Evolutionary conservation across 305 asterid genomes (phyloP).

Genomic region (Fraxinus dipetala): DNA sequence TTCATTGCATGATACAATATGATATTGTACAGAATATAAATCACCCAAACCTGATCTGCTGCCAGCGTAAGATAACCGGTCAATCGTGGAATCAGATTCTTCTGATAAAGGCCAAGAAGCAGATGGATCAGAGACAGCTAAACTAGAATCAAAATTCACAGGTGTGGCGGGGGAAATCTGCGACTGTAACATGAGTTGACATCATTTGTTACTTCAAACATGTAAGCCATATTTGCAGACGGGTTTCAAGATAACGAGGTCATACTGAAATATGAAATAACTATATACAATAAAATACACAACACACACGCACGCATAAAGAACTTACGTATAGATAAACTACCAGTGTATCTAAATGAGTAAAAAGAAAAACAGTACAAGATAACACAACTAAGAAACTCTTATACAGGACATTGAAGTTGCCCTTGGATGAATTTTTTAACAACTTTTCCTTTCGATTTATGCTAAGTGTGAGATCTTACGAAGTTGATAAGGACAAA

Average conservation of each 20-base stretch:
- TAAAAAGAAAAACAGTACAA: not conserved
- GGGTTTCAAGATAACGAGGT: not conserved
- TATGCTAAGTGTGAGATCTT: not conserved
- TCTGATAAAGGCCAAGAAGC: constrained; percentile 39
- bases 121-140: constrained; percentile 32
- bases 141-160: constrained; percentile 39
- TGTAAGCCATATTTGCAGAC: constrained; percentile 4
- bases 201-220: not conserved
- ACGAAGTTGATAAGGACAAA: not conserved
- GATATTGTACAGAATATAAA: constrained; percentile 18
- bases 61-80: constrained; percentile 31
- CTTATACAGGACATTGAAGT: not conserved
- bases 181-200: constrained; percentile 33
- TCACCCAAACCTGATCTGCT: constrained; percentile 37
- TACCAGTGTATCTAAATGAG: not conserved
- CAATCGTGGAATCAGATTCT: constrained; percentile 43
- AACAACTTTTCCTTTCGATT: not conserved
- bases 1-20: not conserved
- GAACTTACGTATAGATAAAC: not conserved
- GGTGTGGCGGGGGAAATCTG: constrained; percentile 78
- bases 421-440: not conserved
- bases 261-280: not conserved
- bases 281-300: not conserved
- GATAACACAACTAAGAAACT: not conserved
- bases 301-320: not conserved